Base-by-base conservation (phyloP, 2,329 filamentous ascomycete species). In the Dothideomycetes sp. region DNA sequence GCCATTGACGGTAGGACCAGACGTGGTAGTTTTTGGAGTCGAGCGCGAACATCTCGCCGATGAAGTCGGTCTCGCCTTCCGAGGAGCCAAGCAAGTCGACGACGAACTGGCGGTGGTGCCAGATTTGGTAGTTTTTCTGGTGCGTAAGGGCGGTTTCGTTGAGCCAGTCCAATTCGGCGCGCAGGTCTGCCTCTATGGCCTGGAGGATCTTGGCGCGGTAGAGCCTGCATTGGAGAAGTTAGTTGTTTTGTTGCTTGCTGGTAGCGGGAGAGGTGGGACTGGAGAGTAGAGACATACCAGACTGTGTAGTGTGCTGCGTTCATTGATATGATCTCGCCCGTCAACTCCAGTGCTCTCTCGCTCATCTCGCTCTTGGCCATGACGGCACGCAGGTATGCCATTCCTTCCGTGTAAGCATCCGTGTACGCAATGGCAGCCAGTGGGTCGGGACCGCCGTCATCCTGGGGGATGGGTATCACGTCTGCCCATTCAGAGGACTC, bases 81-180 rank as follows among this genome's bases (percentile, higher is more conserved):
- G 75, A 76, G 38, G 85, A 70, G 5, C 38, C 67, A 11, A 75
- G 65, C 42, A 69, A 70, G 50, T 68, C 78, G 45, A 65, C 73
- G 60, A 65, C 70, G 59, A 64, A 57, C 69, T 78, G 58, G 50
- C 72, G 58, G 64, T 80, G 66, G 75, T 84, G 62, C 74, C 91
- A 98, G 60, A 98, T 98, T 64, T 98, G 91, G 66, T 98, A 98
- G 66, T 96, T 98, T 63, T 98, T 98, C 54, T 93, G 78, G 58
- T 94, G 81, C 42, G 76, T 70, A 38, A 94, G 68, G 9, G 89
- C 84, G 19, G 91, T 78, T 9, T 77, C 68, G 61, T 95, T 93
- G 37, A 98, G 70, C 87, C 89, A 98, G 32, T 68, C 65, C 34
- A 95, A 70, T 61, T 98, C 91, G 43, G 80, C 72, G 2, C 68